Evolutionary conservation across 2,329 filamentous ascomycete genomes (phyloP).

Genomic region (Myriangium duriaei): DNA sequence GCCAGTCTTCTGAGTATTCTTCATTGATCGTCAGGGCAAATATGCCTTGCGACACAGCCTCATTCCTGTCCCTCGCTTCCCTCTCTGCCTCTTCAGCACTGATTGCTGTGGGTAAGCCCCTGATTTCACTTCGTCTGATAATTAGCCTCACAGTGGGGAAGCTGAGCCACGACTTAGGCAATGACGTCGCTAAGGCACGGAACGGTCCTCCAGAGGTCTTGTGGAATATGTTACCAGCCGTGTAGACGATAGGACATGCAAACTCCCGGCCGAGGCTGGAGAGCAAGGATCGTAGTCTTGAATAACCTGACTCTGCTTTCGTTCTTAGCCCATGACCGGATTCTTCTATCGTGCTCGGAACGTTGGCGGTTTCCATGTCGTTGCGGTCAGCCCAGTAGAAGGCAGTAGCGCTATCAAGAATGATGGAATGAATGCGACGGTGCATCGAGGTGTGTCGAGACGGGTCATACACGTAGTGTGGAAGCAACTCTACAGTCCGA

Average conservation of each 20-base stretch:
- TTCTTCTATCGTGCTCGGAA: slow-evolving; percentile 6
- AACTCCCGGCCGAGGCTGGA: background rate
- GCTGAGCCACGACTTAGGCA: slow-evolving; percentile 3
- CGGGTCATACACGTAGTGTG: slow-evolving; percentile 37
- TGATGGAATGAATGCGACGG: slow-evolving; percentile 36
- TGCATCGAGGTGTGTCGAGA: slow-evolving; percentile 33
- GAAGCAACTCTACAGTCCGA: slow-evolving; percentile 35
- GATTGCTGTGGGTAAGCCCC: slow-evolving; percentile 2
- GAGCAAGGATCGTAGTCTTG: background rate
- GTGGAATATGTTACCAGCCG: slow-evolving; percentile 1
- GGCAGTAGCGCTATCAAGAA: slow-evolving; percentile 42
- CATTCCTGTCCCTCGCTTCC: slow-evolving; percentile 3
- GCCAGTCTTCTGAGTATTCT: background rate
- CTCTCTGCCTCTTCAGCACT: slow-evolving; percentile 3
- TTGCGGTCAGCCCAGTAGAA: slow-evolving; percentile 44
- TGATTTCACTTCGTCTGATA: background rate
- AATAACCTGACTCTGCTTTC: slow-evolving; percentile 1
- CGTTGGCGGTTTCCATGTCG: slow-evolving; percentile 22
- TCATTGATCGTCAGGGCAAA: slow-evolving; percentile 3
- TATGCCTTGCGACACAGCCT: background rate
- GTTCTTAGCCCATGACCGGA: background rate
- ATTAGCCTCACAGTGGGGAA: slow-evolving; percentile 6
- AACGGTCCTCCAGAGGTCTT: background rate
- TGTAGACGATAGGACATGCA: slow-evolving; percentile 3
- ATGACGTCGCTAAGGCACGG: background rate